Evolutionary conservation across 2,329 filamentous ascomycete species (phyloP), one percentile per base, ranked within the genome.

Genomic region (Trichoderma cornu-damae): DNA sequence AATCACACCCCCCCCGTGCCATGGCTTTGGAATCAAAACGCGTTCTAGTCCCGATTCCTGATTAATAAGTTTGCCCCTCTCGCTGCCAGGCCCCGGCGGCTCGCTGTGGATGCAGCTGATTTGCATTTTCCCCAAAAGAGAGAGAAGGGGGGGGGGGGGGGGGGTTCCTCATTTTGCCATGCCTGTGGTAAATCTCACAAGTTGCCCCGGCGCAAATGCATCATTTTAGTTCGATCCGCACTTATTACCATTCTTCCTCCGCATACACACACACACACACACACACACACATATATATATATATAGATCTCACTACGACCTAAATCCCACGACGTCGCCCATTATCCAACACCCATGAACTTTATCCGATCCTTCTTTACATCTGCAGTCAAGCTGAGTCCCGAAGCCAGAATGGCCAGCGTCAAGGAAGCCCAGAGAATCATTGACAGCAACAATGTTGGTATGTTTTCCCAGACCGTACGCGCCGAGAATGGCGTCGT

Each of bases 371-470:
- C 83, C 70, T 79, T 95, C 70, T 94, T 96, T 74, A 73, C 78
- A 72, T 77, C 79, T 66, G 73, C 79, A 54, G 71, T 77, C 70
- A 61, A 58, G 70, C 60, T 59, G 18, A 77, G 80, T 72, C 79
- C 87, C 66, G 79, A 82, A 75, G 82, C 77, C 68, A 95, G 96
- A 89, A 86, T 89, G 69, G 84, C 88, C 71, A 89, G 90, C 69
- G 90, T 89, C 77, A 80, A 82, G 62, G 95, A 95, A 76, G 89
- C 89, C 61, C 85, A 96, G 75, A 74, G 79, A 69, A 86, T 96
- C 77, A 96, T 97, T 73, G 84, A 94, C 75, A 86, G 92, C 70
- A 94, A 96, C 77, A 77, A 84, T 67, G 91, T 96, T 73, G 86
- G 87, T 90, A 79, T 56, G 86, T 70, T 57, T n/a, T n/a, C n/a